These are phyloP conservation scores for Dichomitus squalens DNA, from an alignment of 1,284 basidiomycete genomes.

Conservation along the genomic window DNA sequence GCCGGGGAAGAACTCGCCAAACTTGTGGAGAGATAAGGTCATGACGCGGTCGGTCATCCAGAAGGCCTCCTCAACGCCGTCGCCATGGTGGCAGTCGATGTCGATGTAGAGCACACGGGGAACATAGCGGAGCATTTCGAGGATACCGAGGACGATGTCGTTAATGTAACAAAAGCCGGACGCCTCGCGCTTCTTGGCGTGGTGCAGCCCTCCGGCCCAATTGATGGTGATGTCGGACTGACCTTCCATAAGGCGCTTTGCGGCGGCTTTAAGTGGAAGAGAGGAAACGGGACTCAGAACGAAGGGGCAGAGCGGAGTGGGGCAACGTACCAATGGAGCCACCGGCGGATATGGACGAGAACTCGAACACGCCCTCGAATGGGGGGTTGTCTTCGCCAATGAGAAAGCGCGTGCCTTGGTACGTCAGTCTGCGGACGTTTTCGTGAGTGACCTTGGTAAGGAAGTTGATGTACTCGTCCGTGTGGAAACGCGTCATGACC, in stretches of 20 bases:
- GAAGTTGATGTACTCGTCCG: slow-evolving; percentile 97
- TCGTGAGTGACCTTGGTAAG: slow-evolving; percentile 88
- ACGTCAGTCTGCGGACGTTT: slow-evolving; percentile 82
- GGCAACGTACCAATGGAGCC: slow-evolving; percentile 78
- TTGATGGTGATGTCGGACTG: slow-evolving; percentile 93
- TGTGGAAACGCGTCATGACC: slow-evolving; percentile 92
- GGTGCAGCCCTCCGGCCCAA: slow-evolving; percentile 97
- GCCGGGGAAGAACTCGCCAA: slow-evolving; percentile 97
- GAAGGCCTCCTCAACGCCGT: slow-evolving; percentile 99
- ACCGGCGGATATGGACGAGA: slow-evolving; percentile 95
- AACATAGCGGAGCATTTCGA: slow-evolving; percentile 82
- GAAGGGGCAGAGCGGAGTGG: background rate
- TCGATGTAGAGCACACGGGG: slow-evolving; percentile 96
- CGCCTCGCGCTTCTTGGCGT: slow-evolving; percentile 97
- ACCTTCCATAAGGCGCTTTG: slow-evolving; percentile 80
- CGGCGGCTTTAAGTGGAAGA: slow-evolving; percentile 61
- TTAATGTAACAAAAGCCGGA: slow-evolving; percentile 98
- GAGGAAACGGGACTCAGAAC: background rate
- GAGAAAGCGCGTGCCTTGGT: slow-evolving; percentile 81
- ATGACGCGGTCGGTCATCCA: slow-evolving; percentile 97
- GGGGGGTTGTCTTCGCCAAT: slow-evolving; percentile 96
- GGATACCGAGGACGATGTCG: slow-evolving; percentile 90
- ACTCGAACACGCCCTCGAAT: slow-evolving; percentile 97
- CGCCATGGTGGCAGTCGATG: slow-evolving; percentile 98
- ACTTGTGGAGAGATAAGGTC: slow-evolving; percentile 96